Evolutionary conservation across 1,284 basidiomycete genomes (phyloP), one percentile per base, ranked within the genome.

Genomic region (Volvariella surrecta): DNA sequence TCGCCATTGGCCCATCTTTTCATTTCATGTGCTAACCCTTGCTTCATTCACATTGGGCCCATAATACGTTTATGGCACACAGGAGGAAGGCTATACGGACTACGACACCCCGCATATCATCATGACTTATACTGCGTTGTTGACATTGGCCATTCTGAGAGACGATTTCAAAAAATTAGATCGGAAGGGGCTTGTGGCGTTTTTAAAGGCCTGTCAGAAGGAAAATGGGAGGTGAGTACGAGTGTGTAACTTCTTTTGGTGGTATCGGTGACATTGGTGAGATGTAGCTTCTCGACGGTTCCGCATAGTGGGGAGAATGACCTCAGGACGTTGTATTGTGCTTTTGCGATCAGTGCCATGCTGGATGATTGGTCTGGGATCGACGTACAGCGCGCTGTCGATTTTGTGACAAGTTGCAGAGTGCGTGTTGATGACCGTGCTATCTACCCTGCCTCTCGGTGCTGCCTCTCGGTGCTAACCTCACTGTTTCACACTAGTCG

Each of bases 51-150:
- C 24, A 11, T 28, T 6, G 24, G 6, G 24, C 6, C 11, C 6
- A 28, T 28, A 11, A 11, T 28, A 11, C 6, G 6, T 6, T 6
- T 28, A 28, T 28, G 24, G 6, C 24, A 6, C n/a, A n/a, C 6
- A 28, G 24, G 6, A 28, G 24, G 24, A 11, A 6, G 34, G 19
- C 21, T 68, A 71, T 49, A 62, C 63, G 3, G 63, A 72, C 40
- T 71, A 75, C 50, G 76, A 88, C 48, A 71, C 75, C 3, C 83
- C 88, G 0, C 87, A 95, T 58, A 67, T 95, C n/a, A 90, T 94
- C 45, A 89, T 91, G 73, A 92, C 92, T 6, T 96, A 96, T 56
- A 89, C 90, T 0, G 89, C 91, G 0, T 59, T 96, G 2, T 64
- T 93, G 1, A 74, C 77, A 0, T 78, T 96, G 3, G 79, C 85